A percentile compares a stretch with the other conserved stretches of the same genome.
These are phyloP conservation scores for Penicillium cosmopolitanum DNA, from an alignment of 495 filamentous ascomycete species.

Conservation along the genomic window DNA sequence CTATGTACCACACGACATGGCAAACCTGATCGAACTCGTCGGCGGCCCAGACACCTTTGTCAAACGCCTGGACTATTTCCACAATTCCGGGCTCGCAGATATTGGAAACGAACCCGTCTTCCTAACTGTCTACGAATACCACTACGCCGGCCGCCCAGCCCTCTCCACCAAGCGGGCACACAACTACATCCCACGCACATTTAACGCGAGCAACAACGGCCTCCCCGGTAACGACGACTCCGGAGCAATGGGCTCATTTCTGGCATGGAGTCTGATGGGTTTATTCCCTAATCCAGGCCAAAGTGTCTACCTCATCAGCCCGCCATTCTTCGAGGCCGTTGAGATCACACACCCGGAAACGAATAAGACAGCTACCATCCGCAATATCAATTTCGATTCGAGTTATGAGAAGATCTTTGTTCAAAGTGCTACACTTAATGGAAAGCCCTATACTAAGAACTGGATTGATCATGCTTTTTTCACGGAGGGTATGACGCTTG, in stretches of 20 bases:
- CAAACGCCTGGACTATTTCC: slow-evolving; percentile 66
- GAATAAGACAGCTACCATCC: slow-evolving; percentile 61
- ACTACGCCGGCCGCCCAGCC: slow-evolving; percentile 70
- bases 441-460: slow-evolving; percentile 64
- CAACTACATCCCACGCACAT: slow-evolving; percentile 66
- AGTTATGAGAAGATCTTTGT: slow-evolving; percentile 64
- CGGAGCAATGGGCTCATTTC: slow-evolving; percentile 63
- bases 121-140: slow-evolving; percentile 71
- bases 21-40: slow-evolving; percentile 58
- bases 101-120: slow-evolving; percentile 76
- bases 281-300: slow-evolving; percentile 63
- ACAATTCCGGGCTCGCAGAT: slow-evolving; percentile 66
- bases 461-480: slow-evolving; percentile 81
- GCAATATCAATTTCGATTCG: slow-evolving; percentile 64
- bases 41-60: slow-evolving; percentile 64
- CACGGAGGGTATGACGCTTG: slow-evolving; percentile 67
- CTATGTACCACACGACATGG: slow-evolving; percentile 74
- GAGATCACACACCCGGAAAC: slow-evolving; percentile 65
- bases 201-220: slow-evolving; percentile 59
- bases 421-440: slow-evolving; percentile 71
- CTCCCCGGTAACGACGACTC: slow-evolving; percentile 72
- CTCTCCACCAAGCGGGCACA: slow-evolving; percentile 64
- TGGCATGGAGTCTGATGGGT: slow-evolving; percentile 64
- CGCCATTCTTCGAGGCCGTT: slow-evolving; percentile 67
- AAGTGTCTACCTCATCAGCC: slow-evolving; percentile 72